Conservation (phyloP, 257 asterid genomes). For the Forsythia suspensa region DNA sequence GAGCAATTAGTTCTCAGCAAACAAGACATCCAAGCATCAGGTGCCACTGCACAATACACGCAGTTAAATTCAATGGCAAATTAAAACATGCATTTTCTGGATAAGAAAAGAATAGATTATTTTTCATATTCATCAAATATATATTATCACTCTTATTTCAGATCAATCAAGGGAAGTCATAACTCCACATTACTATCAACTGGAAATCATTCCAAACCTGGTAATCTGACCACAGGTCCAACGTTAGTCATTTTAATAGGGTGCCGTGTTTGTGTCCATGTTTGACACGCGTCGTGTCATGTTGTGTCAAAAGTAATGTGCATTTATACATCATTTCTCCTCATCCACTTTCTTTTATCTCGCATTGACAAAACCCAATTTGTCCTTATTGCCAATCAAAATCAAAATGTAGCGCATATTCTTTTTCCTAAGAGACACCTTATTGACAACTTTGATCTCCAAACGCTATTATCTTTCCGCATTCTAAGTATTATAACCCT, state of each 20-base stretch:
- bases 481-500: neutral
- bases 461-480: neutral
- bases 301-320: neutral
- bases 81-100: neutral
- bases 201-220: neutral
- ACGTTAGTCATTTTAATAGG: neutral
- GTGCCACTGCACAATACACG: too few relatives aligned
- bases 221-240: neutral
- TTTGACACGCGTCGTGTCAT: too few relatives aligned
- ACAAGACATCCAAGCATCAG: too few relatives aligned
- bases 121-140: neutral
- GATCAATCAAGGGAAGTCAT: neutral
- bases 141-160: neutral
- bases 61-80: neutral
- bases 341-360: neutral
- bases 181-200: neutral
- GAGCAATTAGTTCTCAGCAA: neutral
- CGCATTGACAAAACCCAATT: neutral
- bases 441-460: neutral
- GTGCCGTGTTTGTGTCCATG: too few relatives aligned
- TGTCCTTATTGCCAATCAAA: neutral
- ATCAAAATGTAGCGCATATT: neutral
- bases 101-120: neutral
- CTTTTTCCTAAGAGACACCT: neutral
- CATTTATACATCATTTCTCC: neutral